Base-by-base conservation (phyloP, 176 grass and related monocot genomes). In the Oryza brachyantha region DNA sequence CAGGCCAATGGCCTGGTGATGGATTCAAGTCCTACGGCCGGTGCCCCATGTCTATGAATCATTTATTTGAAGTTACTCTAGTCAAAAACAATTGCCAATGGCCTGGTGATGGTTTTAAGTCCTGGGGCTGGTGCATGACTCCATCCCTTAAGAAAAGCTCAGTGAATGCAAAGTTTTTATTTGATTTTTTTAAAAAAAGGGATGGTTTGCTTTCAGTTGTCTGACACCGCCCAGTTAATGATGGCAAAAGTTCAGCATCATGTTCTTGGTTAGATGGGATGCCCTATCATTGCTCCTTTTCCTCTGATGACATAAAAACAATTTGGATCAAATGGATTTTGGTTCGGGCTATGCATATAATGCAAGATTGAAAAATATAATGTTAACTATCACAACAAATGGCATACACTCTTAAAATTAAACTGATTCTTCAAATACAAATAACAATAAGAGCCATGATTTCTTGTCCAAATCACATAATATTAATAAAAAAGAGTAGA, bases 401-500 rank as follows among this genome's bases (percentile, higher is more conserved):
- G 19, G 67, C 39, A 28, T 48, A 13, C 24, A 72, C 7, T 58
- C 14, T 77, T 64, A 29, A 31, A 65, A 35, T 9, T 35, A 73
- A 29, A 79, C 62, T 67, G 4, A 37, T 17, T 41, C 13, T 29
- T 73, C 24, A 73, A 17, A 61, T 60, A 16, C n/a, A 60, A 83
- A n/a, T 66, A 72, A 86, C 16, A 61, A 75, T 13, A 50, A 75
- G 12, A 39, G 29, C 25, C 8, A 29, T 24, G 19, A 64, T 37
- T 61, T 21, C 24, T 37, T 80, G 25, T 80, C 16, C 27, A 68
- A 29, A 55, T 9, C 45, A 55, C 34, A 75, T 19, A 67, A 67
- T 60, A 27, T 63, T 72, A 72, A 73, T 64, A 78, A 64, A 71
- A 68, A 16, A 76, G 77, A 41, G 16, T 66, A 66, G 19, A 78